Percentiles rank a stretch among this genome's conserved stretches.
Conservation (phyloP, 495 filamentous ascomycete species). For the Hypoxylon trugodes region DNA sequence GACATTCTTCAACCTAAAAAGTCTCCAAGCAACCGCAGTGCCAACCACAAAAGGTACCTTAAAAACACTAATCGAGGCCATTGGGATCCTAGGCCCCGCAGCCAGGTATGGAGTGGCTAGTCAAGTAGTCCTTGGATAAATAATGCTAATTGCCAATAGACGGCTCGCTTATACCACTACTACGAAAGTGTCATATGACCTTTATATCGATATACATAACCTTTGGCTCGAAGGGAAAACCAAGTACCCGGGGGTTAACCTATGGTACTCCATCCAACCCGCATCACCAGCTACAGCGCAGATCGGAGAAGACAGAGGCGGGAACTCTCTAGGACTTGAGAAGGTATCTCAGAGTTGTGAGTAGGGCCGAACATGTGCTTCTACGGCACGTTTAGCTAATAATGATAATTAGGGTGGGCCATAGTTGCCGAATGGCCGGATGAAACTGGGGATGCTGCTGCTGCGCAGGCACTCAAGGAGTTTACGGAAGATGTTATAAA, state of each 20-base stretch:
- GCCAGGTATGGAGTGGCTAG: neutral
- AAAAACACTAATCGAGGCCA: neutral
- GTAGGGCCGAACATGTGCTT: too few relatives aligned
- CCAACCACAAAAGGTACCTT: constrained; percentile 18
- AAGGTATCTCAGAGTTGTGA: neutral
- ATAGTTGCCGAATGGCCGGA: neutral
- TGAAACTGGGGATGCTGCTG: neutral
- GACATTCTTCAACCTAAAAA: constrained; percentile 11
- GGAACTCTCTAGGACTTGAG: constrained; percentile 1
- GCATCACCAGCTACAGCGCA: neutral
- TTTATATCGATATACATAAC: neutral
- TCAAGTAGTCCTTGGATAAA: neutral
- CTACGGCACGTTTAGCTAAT: neutral
- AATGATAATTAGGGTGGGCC: neutral
- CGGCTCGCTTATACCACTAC: too few relatives aligned
- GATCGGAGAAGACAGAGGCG: constrained; percentile 2
- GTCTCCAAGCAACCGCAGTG: constrained; percentile 1
- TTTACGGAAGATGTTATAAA: neutral
- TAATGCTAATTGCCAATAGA: too few relatives aligned
- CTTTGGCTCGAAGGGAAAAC: neutral
- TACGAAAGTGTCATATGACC: neutral
- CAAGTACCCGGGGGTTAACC: neutral
- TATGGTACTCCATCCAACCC: constrained; percentile 1
- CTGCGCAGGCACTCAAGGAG: neutral
- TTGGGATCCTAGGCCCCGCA: neutral